Evolutionary conservation across 768 basidiomycete species (phyloP).

Genomic region (Podaxis carcinomalis): DNA sequence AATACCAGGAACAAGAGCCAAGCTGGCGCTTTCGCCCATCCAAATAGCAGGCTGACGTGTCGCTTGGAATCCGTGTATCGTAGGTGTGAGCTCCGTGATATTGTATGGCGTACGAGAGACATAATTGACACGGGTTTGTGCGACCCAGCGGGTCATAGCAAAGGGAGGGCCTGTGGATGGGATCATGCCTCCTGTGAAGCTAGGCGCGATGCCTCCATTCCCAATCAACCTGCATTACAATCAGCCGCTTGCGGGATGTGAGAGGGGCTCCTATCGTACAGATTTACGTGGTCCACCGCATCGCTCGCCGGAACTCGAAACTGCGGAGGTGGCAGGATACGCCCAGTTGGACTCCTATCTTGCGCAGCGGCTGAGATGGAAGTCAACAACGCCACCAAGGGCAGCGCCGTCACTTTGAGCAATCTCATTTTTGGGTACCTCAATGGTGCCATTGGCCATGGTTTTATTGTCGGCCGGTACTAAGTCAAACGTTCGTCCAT

Average conservation of each 20-base stretch:
- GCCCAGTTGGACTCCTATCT: conserved; percentile 5
- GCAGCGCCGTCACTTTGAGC: neutral
- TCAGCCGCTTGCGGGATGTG: neutral
- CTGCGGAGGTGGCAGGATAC: conserved; percentile 6
- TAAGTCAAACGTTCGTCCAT: neutral
- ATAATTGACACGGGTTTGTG: conserved; percentile 72
- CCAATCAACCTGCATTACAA: conserved; percentile 49
- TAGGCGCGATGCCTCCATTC: conserved; percentile 65
- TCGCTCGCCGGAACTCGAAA: conserved; percentile 5
- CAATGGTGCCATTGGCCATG: neutral
- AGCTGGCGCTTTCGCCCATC: conserved; percentile 77
- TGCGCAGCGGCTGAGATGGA: neutral
- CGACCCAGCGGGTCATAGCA: conserved; percentile 82
- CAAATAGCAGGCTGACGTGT: conserved; percentile 85
- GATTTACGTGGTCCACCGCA: conserved; percentile 7
- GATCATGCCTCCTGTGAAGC: conserved; percentile 74
- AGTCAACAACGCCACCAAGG: neutral
- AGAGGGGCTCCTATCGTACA: neutral
- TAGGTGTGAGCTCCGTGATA: conserved; percentile 31
- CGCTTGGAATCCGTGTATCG: conserved; percentile 60
- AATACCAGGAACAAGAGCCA: conserved; percentile 56
- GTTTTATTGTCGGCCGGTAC: neutral
- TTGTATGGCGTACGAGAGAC: conserved; percentile 71
- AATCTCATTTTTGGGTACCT: neutral
- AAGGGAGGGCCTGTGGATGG: conserved; percentile 74